These are phyloP conservation scores for Orbilia blumenaviensis DNA, from an alignment of 2,329 filamentous ascomycete species.

Conservation along the genomic window DNA sequence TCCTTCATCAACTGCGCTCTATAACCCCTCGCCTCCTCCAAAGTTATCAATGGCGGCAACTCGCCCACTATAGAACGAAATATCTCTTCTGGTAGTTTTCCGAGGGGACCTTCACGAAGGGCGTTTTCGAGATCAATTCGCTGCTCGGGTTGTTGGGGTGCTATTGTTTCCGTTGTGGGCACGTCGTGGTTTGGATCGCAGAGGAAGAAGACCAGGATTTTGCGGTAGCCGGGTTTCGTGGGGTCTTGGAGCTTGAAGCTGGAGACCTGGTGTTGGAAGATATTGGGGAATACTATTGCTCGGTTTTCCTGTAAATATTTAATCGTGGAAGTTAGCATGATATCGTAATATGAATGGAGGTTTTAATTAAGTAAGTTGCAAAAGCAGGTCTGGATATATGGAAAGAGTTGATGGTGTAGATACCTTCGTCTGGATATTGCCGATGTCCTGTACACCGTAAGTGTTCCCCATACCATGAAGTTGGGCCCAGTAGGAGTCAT, in stretches of 20 bases:
- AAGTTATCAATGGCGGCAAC: slow-evolving; percentile 56
- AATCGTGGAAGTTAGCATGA: neutral
- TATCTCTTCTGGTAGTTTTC: slow-evolving; percentile 38
- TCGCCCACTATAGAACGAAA: slow-evolving; percentile 53
- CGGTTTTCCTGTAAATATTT: slow-evolving; percentile 18
- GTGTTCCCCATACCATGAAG: slow-evolving; percentile 26
- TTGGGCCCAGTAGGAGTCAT: slow-evolving; percentile 24
- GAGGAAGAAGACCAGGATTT: slow-evolving; percentile 50
- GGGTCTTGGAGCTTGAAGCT: slow-evolving; percentile 47
- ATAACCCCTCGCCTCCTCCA: slow-evolving; percentile 61
- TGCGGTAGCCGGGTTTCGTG: slow-evolving; percentile 42
- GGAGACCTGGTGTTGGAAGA: slow-evolving; percentile 40
- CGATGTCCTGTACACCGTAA: slow-evolving; percentile 15
- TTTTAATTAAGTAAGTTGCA: too few species aligned
- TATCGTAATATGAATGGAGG: too few species aligned
- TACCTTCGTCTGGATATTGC: slow-evolving; percentile 44
- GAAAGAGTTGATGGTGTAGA: too few species aligned
- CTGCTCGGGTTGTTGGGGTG: neutral
- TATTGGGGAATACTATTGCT: slow-evolving; percentile 48
- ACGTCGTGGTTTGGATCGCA: slow-evolving; percentile 57
- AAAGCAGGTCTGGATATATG: too few species aligned
- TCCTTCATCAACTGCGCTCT: slow-evolving; percentile 62
- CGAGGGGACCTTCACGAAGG: neutral
- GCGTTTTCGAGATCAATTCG: neutral
- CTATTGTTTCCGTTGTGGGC: neutral